Percentiles rank a stretch among this genome's conserved stretches.
These are phyloP conservation scores for Clarireedia monteithiana DNA, from an alignment of 2,329 filamentous ascomycete species.

Conservation along the genomic window DNA sequence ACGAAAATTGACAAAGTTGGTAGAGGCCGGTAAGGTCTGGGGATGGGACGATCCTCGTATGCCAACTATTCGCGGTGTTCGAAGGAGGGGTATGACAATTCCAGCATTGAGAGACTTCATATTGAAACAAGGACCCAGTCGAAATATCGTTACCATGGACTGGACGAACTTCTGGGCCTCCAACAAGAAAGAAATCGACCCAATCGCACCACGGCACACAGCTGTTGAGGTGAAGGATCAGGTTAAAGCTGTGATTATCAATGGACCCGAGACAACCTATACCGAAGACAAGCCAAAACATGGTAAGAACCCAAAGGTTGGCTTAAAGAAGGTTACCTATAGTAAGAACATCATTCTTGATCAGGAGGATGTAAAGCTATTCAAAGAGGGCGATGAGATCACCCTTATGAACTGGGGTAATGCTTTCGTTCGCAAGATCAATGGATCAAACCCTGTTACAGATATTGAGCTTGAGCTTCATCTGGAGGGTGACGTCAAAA, in stretches of 20 bases:
- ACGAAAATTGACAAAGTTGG: constrained; percentile 77
- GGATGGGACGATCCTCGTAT: constrained; percentile 85
- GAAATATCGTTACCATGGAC: constrained; percentile 78
- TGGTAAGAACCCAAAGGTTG: constrained; percentile 78
- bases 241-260: constrained; percentile 63
- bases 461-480: constrained; percentile 77
- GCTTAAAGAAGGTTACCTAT: constrained; percentile 78
- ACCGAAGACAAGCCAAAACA: constrained; percentile 78
- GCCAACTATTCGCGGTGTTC: constrained; percentile 75
- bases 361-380: constrained; percentile 75
- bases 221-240: constrained; percentile 63
- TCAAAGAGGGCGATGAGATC: constrained; percentile 81
- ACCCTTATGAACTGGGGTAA: constrained; percentile 98
- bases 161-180: constrained; percentile 63
- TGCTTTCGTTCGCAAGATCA: constrained; percentile 65
- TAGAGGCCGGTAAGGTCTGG: constrained; percentile 67
- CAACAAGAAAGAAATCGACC: constrained; percentile 82
- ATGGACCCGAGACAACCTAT: constrained; percentile 53
- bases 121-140: constrained; percentile 73
- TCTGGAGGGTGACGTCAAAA: constrained; percentile 86
- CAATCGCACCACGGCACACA: constrained; percentile 65
- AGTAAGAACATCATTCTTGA: constrained; percentile 72
- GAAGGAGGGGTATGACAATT: constrained; percentile 71
- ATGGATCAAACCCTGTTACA: constrained; percentile 52
- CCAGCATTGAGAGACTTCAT: constrained; percentile 77